A percentile compares a stretch with the other conserved stretches of the same genome.
Evolutionary conservation across 192 early-diverging fungal species (phyloP).

Genomic region (Anaeromyces robustus): DNA sequence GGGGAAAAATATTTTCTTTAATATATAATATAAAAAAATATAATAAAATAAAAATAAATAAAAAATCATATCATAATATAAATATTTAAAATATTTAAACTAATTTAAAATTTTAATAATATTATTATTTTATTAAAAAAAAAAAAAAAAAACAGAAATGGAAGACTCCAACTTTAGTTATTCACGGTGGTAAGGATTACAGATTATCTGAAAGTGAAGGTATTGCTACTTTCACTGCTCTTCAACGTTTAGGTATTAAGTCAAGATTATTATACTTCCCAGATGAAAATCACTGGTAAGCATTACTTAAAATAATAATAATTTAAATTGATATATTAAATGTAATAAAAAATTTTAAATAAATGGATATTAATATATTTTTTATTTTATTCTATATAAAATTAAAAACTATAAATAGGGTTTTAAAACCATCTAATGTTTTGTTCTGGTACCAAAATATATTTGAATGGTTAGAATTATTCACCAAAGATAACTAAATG

Average conservation of each 20-base stretch:
- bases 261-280: slow-evolving; percentile 59
- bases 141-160: no score
- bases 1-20: no score
- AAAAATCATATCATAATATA: no score
- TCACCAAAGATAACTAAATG: background rate
- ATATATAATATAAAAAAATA: no score
- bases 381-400: no score
- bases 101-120: no score
- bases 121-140: slow-evolving; percentile 19
- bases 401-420: background rate
- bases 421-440: background rate
- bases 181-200: slow-evolving; percentile 55
- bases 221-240: slow-evolving; percentile 51
- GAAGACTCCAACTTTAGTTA: slow-evolving; percentile 63
- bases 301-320: no score
- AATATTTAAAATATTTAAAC: no score
- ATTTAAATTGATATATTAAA: no score
- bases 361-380: no score
- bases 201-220: slow-evolving; percentile 56
- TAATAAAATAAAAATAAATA: no score
- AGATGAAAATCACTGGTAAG: slow-evolving; percentile 39
- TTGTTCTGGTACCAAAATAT: background rate
- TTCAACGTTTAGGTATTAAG: slow-evolving; percentile 54
- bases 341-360: no score
- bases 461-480: background rate